Base-by-base conservation (phyloP, 495 filamentous ascomycete genomes). In the Lindgomyces ingoldianus region DNA sequence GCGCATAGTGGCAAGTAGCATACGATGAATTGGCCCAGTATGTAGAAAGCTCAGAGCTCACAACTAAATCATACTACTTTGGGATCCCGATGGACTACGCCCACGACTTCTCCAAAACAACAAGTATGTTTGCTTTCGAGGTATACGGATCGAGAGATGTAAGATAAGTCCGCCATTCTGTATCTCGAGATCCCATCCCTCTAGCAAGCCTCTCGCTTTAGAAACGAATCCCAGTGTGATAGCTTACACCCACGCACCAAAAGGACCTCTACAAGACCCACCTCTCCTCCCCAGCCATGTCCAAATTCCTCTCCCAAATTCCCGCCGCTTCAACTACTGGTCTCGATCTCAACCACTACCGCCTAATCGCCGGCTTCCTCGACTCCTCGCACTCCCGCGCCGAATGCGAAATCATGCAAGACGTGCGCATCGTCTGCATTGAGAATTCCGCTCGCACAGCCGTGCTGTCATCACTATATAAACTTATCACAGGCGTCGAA, bases 61-160 rank as follows among this genome's bases (percentile, higher is more conserved):
- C 62, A 1, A 70, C 67, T 1, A 57, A 64, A 57, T 62, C 70
- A 46, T 72, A 70, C 48, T 70, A 70, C 59, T 72, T 72, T 56
- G 67, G 67, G 11, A 68, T 70, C 30, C 70, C 67, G 10, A 22
- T 67, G 29, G 70, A 70, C 44, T 70, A 72, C 64, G 64, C 54
- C 8, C 42, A 68, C 47, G 61, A 70, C 53, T 58, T 67, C 42
- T 56, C 45, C 14, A 60, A 54, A 30, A 64, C 70, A 27, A 72
- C 67, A 0, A 58, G 42, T 41, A 70, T 72, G 67, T 54, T 72
- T 30, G 70, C 70, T 9, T 72, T 72, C 46, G 70, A 70, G 46
- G 47, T 64, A 21, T 72, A 72, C 51, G 58, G 63, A 3, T 57
- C 21, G 0, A 53, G 67, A 25, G 70, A 71, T 4, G 62, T 62